These are phyloP conservation scores for Nothophaeocryptopus gaeumannii DNA, from an alignment of 2,329 filamentous ascomycete genomes.

Conservation along the genomic window DNA sequence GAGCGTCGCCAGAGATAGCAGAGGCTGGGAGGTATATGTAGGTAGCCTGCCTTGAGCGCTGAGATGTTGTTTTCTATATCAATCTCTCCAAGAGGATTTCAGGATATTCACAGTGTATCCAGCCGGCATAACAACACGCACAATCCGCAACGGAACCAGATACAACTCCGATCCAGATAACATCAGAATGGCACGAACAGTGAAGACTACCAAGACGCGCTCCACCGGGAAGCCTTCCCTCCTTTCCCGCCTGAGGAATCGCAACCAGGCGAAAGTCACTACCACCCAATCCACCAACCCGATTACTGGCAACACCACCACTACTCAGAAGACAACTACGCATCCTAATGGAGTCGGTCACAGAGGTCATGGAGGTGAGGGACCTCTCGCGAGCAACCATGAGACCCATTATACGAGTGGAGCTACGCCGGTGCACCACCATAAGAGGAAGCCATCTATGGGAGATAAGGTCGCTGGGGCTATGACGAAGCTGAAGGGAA, in stretches of 20 bases:
- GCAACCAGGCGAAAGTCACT: slow-evolving; percentile 41
- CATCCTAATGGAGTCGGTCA: slow-evolving; percentile 28
- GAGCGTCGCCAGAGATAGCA: no score
- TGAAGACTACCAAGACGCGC: not conserved
- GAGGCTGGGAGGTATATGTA: no score
- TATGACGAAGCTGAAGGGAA: slow-evolving; percentile 69
- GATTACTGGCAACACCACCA: slow-evolving; percentile 40
- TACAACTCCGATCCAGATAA: no score
- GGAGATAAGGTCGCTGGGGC: slow-evolving; percentile 78
- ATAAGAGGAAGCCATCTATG: slow-evolving; percentile 63
- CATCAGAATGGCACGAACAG: slow-evolving; percentile 23
- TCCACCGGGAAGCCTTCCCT: slow-evolving; percentile 50
- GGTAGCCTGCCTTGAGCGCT: no score
- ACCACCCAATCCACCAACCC: slow-evolving; percentile 45
- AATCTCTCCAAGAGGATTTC: no score
- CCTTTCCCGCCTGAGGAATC: slow-evolving; percentile 53
- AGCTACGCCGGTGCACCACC: slow-evolving; percentile 55
- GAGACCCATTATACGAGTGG: slow-evolving; percentile 22
- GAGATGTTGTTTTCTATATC: no score
- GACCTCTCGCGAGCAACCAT: slow-evolving; percentile 27
- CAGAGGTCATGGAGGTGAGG: slow-evolving; percentile 26
- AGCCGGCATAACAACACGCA: no score
- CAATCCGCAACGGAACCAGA: no score
- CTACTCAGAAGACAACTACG: slow-evolving; percentile 33
- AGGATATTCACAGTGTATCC: no score